Conservation (phyloP, 805 yeast genomes). For the Yamadazyma tumulicola region DNA sequence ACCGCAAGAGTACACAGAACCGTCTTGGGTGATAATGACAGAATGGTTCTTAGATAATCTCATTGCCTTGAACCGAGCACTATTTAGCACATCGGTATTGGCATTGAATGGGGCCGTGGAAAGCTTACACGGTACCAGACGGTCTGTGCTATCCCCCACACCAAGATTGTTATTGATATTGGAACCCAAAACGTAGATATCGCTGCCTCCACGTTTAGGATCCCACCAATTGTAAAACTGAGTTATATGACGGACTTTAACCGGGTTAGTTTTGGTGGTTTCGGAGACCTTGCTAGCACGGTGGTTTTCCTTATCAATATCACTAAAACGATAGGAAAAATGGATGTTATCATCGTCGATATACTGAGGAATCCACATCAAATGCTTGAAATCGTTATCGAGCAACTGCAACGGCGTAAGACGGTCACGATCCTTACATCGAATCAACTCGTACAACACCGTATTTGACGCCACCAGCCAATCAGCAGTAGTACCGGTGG, state of each 20-base stretch:
- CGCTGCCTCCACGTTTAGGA: constrained; percentile 51
- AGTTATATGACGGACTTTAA: constrained; percentile 6
- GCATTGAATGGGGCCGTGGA: constrained; percentile 25
- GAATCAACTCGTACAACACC: constrained; percentile 36
- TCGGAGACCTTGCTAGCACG: neutral
- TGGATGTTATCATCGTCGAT: constrained; percentile 33
- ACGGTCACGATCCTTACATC: constrained; percentile 66
- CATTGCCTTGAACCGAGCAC: constrained; percentile 46
- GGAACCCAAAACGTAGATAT: constrained; percentile 58
- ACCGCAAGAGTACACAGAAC: constrained; percentile 60
- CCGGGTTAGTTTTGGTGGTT: neutral
- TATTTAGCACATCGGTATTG: constrained; percentile 14
- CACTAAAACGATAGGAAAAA: constrained; percentile 20
- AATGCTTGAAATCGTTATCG: constrained; percentile 41
- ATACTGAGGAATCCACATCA: constrained; percentile 42
- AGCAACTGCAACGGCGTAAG: constrained; percentile 70
- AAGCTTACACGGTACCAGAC: constrained; percentile 38
- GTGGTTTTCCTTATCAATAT: constrained; percentile 1
- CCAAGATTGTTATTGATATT: constrained; percentile 64
- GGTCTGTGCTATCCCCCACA: constrained; percentile 56
- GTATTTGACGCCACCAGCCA: constrained; percentile 15
- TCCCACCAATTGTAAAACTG: constrained; percentile 38
- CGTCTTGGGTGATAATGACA: constrained; percentile 52
- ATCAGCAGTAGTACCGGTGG: constrained; percentile 5
- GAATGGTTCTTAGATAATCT: constrained; percentile 66